Base-by-base conservation (phyloP, 2,329 filamentous ascomycete species). In the Phialophora expanda region DNA sequence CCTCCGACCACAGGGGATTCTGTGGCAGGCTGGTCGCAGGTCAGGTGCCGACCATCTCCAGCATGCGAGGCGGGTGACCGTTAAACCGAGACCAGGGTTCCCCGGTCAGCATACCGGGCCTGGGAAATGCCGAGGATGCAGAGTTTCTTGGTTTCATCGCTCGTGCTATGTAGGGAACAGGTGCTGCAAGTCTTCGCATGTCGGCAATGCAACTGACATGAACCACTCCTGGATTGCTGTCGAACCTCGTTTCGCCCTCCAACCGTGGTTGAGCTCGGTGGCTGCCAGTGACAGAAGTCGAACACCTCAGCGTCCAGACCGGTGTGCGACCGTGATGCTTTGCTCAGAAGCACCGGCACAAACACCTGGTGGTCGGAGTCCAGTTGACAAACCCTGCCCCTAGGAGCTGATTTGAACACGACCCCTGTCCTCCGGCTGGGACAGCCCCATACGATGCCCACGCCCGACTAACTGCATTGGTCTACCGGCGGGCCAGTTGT, bases 41-140 rank as follows among this genome's bases (percentile, higher is more conserved):
- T 66, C 64, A 62, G 61, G 64, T 66, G 64, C 32, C 38, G 50
- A 34, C 30, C 53, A n/a, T 32, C 14, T 32, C 60, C 44, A 51
- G 58, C 58, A 61, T 61, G 58, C 58, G 38, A 62, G 44, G 59
- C 64, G n/a, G 46, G 51, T 48, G 59, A 34, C 38, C 57, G 53
- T 65, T 53, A 34, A 59, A 59, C 14, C 46, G 48, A 60, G 28
- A 56, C 62, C 62, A 48, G 55, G 41, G 30, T 34, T 55, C 50
- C 51, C 51, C 48, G 41, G 50, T 62, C 60, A 55, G 24, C 14
- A 22, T 20, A 26, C 48, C 51, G 56, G 56, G 11, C 56, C 30
- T 58, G 30, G 24, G 3, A 50, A 60, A 64, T 34, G 50, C 62
- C 50, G 58, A 61, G 38, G 38, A 44, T n/a, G 38, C 38, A n/a